Base-by-base conservation (phyloP, 140 eudicot genomes). In the Bidens hawaiensis region DNA sequence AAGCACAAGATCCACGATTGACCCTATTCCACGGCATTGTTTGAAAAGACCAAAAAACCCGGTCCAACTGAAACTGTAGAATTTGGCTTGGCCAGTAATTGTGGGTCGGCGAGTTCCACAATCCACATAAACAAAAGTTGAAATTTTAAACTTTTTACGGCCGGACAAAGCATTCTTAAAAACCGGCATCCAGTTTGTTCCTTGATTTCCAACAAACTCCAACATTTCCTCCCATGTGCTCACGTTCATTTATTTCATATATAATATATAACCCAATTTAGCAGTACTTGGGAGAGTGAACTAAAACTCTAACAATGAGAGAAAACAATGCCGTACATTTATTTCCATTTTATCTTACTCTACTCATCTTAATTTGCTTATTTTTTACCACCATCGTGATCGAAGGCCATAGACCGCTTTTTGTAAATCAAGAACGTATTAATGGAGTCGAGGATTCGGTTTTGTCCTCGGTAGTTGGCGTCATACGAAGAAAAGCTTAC, bases 401-500 rank as follows among this genome's bases (percentile, higher is more conserved):
- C 1, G 69, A 67, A 59, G 41, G 74, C 30, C 36, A 41, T 21
- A 74, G 79, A 74, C 64, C 65, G 15, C 26, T 48, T 67, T 50
- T 50, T n/a, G 42, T 2, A n/a, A 69, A 67, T 28, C 59, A 12
- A 40, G 9, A 30, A 56, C 59, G 14, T 26, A 2, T 27, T 19
- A 24, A 5, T 25, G 38, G 58, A 58, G 62, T 14, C 2, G 19
- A 17, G 26, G 68, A 27, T 56, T 17, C 67, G 8, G 67, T 52
- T 55, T 17, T 17, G 6, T 47, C 68, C 1, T 24, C 52, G 11
- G 63, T n/a, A 48, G 58, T 9, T 36, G 19, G 51, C 0, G 58
- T 42, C 15, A 74, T 67, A 24, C 74, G 79, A 11, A 71, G 82
- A 70, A 72, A 64, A 60, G 74, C 78, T 47, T 70, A 65, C 50